These are phyloP conservation scores for Plantago ovata DNA, from an alignment of 257 asterid genomes.

Conservation along the genomic window DNA sequence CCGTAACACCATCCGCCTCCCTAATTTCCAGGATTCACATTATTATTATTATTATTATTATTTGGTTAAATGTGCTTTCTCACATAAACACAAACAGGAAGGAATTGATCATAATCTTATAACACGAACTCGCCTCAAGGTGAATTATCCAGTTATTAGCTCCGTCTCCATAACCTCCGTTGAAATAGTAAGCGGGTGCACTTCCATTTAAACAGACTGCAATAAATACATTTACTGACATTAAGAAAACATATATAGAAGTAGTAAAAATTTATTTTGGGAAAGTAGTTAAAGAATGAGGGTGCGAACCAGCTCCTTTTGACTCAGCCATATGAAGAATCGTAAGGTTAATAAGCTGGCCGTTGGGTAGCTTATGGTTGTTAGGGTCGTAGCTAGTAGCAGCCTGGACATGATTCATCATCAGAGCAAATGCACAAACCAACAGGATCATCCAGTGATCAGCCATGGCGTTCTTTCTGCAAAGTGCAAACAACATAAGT, in stretches of 20 bases:
- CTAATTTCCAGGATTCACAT: not conserved
- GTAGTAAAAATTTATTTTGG: not conserved
- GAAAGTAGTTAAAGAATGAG: not conserved
- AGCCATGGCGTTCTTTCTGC: conserved; percentile 6
- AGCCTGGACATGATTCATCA: not conserved
- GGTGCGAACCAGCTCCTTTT: not conserved
- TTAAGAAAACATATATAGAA: too few species aligned
- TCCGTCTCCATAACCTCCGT: conserved; percentile 8
- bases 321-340: not conserved
- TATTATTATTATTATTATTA: too few species aligned
- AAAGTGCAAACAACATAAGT: too few species aligned
- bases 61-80: too few species aligned
- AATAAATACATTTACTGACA: not conserved
- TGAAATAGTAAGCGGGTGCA: conserved; percentile 3
- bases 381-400: not conserved
- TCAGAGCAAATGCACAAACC: conserved; percentile 1
- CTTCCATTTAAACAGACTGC: conserved; percentile 7
- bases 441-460: conserved; percentile 4
- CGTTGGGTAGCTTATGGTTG: not conserved
- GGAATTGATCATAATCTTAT: too few species aligned
- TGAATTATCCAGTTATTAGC: not conserved
- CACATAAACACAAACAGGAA: too few species aligned
- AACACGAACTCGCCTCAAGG: not conserved
- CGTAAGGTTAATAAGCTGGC: not conserved
- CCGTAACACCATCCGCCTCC: conserved; percentile 6